Evolutionary conservation across 805 yeast genomes (phyloP), one percentile per base, ranked within the genome.

Genomic region (Candida lessepsii): DNA sequence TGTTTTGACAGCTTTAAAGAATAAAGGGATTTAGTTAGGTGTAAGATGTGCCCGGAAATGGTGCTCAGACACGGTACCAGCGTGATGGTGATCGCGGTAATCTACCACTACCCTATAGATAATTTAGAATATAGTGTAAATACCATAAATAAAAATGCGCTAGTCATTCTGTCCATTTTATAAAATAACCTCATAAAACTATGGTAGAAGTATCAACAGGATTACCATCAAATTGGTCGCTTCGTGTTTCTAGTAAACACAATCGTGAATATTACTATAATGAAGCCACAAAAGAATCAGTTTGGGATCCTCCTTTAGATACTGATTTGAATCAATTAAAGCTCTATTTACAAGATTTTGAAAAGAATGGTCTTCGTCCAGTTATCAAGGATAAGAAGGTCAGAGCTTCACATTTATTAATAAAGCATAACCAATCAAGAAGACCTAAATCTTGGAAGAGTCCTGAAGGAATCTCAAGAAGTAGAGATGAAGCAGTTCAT

Each of bases 391-490:
- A 67, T 45, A 76, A 79, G 31, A 80, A 85, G 52, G 81, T 93
- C 16, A 76, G 91, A 45, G 90, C 85, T 13, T 73, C 84, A 38
- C 99, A 93, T 58, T 67, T 93, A 34, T 70, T 93, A 35, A 73
- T 91, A 47, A 93, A 93, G 60, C 96, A 90, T 61, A 68, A 63
- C 33, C 91, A 79, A 39, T 81, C 90, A 11, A 77, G 99, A 50
- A 80, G 95, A 51, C 98, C 99, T 6, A 78, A 89, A 9, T 86
- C 96, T 16, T 93, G 97, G 95, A 85, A 88, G 59, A 75, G 76
- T 25, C 70, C 72, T 5, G 82, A 80, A 17, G 73, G 78, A 27
- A 86, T 91, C 49, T 83, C 95, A 1, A 71, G 87, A 36, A 60
- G 85, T 8, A 83, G 89, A 59, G 96, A 87, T 45, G 96, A 89